Conservation (phyloP, 345 rosid genomes). For the Aegle marmelos region DNA sequence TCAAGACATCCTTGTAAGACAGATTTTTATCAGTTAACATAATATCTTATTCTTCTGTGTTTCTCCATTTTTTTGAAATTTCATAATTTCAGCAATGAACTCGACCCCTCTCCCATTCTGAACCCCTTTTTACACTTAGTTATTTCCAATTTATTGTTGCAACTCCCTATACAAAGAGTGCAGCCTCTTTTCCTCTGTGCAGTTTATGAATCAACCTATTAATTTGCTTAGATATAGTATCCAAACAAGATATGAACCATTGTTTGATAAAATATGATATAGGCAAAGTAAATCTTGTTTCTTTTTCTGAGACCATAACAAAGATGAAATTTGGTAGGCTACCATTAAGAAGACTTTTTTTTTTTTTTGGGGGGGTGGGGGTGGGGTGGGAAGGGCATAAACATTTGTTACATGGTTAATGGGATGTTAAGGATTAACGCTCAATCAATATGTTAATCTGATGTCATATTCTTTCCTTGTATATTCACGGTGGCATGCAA, state of each 20-base stretch:
- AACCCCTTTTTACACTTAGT: background rate
- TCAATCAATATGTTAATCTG: background rate
- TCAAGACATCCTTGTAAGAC: constrained; percentile 96
- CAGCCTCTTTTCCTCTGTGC: background rate
- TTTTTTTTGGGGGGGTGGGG: too few species aligned
- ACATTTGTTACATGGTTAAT: background rate
- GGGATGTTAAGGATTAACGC: background rate
- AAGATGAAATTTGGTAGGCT: background rate
- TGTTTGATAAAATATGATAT: background rate
- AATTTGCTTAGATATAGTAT: background rate
- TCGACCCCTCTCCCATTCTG: background rate
- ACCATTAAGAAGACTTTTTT: background rate
- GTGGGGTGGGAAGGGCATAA: too few species aligned
- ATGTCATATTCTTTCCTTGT: background rate
- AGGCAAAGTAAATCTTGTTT: background rate
- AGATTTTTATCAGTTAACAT: constrained; percentile 2
- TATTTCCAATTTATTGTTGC: background rate
- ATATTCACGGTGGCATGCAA: background rate
- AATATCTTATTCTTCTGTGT: background rate
- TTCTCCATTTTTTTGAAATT: background rate
- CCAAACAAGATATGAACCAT: background rate
- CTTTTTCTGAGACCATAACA: background rate
- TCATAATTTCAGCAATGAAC: background rate
- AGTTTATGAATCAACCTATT: background rate
- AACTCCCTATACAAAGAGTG: background rate